Conservation (phyloP, 1,139 yeast genomes). For the Candida neerlandica region DNA sequence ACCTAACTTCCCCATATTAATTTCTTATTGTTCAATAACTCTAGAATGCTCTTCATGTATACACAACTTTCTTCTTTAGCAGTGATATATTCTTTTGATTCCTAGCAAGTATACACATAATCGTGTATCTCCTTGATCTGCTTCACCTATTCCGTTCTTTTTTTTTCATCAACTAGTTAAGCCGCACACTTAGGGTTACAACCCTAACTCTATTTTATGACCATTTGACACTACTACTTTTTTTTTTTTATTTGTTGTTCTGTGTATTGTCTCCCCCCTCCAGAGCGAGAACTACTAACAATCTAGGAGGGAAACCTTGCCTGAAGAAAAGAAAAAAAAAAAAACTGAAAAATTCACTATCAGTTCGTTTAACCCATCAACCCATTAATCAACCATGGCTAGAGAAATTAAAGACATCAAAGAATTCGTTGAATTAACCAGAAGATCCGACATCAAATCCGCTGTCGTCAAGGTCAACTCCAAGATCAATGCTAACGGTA, state of each 20-base stretch:
- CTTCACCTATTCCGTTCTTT: no score
- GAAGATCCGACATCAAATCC: constrained; percentile 93
- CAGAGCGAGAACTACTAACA: background rate
- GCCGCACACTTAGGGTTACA: constrained; percentile 17
- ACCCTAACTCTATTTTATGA: constrained; percentile 12
- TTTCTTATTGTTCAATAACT: no score
- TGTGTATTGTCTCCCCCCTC: no score
- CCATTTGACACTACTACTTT: constrained; percentile 2
- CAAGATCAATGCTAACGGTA: constrained; percentile 84
- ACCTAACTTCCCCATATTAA: no score
- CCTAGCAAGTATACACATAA: no score
- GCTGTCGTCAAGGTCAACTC: constrained; percentile 91
- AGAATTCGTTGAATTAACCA: constrained; percentile 96
- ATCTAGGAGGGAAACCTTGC: background rate
- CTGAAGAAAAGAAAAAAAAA: constrained; percentile 7
- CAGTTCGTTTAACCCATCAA: constrained; percentile 16
- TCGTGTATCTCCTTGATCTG: no score
- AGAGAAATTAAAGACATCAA: constrained; percentile 94
- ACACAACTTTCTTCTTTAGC: no score
- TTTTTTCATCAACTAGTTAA: no score
- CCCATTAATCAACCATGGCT: constrained; percentile 24
- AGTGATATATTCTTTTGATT: background rate
- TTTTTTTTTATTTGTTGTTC: background rate
- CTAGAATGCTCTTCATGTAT: no score
- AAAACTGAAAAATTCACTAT: constrained; percentile 1